phyloP scores from a whole-genome alignment of 768 basidiomycete genomes.

The Cubamyces lactineus region DNA sequence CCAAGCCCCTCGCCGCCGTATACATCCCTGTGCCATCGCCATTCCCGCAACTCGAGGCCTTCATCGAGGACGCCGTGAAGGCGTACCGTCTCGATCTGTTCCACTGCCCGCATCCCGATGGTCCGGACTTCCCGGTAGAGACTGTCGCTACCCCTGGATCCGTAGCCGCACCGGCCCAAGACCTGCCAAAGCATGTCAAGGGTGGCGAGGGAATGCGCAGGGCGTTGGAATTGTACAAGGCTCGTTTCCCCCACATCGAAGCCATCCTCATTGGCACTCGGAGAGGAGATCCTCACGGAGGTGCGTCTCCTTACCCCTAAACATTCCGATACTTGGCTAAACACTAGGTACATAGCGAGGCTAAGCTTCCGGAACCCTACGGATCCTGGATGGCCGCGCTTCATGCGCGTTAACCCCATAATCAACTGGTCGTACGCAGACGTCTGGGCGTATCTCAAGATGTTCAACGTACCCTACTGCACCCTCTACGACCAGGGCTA shows the following conservation, averaged over 20 bases:
- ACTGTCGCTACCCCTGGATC: conserved; percentile 46
- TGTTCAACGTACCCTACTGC: conserved; percentile 83
- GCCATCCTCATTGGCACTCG: conserved; percentile 92
- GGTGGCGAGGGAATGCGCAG: conserved; percentile 77
- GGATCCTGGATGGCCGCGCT: conserved; percentile 87
- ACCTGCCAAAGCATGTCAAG: conserved; percentile 38
- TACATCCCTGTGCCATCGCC: conserved; percentile 93
- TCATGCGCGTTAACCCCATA: conserved; percentile 92
- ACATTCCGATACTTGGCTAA: neutral
- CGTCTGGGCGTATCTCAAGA: conserved; percentile 85
- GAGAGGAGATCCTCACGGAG: conserved; percentile 90
- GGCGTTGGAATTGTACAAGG: conserved; percentile 76
- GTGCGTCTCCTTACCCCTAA: conserved; percentile 47
- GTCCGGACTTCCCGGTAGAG: conserved; percentile 46
- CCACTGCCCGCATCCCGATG: conserved; percentile 45
- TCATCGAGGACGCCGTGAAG: conserved; percentile 66
- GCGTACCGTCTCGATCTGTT: conserved; percentile 80
- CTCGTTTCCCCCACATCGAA: conserved; percentile 61
- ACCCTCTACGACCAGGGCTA: conserved; percentile 93
- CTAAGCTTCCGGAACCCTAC: conserved; percentile 77
- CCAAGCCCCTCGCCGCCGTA: conserved; percentile 62
- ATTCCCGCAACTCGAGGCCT: conserved; percentile 80
- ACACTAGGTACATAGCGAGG: conserved; percentile 48
- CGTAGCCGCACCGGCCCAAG: conserved; percentile 7
- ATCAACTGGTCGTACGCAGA: conserved; percentile 93